A percentile compares a stretch with the other conserved stretches of the same genome.
These are phyloP conservation scores for Lactarius deliciosus DNA, from an alignment of 768 basidiomycete genomes.

Conservation along the genomic window DNA sequence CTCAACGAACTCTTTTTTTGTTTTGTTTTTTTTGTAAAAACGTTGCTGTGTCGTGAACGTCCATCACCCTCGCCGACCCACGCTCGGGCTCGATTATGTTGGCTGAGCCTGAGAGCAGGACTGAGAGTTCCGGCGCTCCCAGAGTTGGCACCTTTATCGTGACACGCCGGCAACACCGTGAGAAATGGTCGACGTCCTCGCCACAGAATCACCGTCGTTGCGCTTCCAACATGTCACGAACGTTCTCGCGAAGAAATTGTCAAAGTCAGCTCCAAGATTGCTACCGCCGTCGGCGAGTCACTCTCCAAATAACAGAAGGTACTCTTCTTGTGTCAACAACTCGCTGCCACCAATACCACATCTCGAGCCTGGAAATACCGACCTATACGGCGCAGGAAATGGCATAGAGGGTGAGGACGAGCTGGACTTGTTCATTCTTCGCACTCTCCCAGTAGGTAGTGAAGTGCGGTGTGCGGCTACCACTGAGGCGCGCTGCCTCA, in stretches of 20 bases:
- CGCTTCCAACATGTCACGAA: constrained; percentile 63
- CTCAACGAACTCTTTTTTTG: too few relatives aligned
- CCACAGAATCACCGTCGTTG: constrained; percentile 56
- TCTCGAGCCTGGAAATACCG: constrained; percentile 38
- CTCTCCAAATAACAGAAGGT: constrained; percentile 86
- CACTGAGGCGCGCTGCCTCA: constrained; percentile 79
- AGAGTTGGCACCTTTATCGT: too few relatives aligned
- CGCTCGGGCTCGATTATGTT: too few relatives aligned
- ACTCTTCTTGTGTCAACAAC: constrained; percentile 80
- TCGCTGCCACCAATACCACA: constrained; percentile 74
- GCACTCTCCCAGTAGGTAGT: constrained; percentile 64
- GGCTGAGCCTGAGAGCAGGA: too few relatives aligned
- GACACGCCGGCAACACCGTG: neutral
- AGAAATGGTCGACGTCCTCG: constrained; percentile 41
- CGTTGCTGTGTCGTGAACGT: too few relatives aligned
- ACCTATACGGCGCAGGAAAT: constrained; percentile 6
- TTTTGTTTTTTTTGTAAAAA: too few relatives aligned
- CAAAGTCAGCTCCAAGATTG: constrained; percentile 80
- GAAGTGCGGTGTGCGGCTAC: constrained; percentile 83
- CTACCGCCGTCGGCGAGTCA: constrained; percentile 75
- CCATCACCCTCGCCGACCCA: too few relatives aligned
- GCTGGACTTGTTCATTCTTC: constrained; percentile 67
- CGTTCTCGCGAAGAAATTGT: constrained; percentile 77
- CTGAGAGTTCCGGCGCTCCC: too few relatives aligned
- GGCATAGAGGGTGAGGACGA: constrained; percentile 63